Percentiles rank a stretch among this genome's conserved stretches.
These are phyloP conservation scores for Phoma herbarum DNA, from an alignment of 2,329 filamentous ascomycete species.

Conservation along the genomic window DNA sequence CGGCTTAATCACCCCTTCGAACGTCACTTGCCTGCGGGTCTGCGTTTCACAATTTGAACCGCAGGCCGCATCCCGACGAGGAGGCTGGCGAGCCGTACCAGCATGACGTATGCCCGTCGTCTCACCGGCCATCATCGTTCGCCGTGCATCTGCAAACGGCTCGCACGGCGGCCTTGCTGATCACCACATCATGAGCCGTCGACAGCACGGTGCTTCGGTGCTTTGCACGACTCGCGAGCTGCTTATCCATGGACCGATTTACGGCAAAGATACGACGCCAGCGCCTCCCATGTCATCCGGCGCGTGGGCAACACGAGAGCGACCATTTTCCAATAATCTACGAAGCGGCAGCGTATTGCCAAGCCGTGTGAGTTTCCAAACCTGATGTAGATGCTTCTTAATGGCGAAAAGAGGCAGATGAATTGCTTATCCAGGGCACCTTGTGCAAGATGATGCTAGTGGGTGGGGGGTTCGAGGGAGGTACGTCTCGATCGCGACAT, in stretches of 20 bases:
- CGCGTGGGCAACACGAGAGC: conserved; percentile 14
- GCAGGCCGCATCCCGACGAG: neutral
- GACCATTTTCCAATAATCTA: conserved; percentile 15
- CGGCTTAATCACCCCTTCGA: conserved; percentile 3
- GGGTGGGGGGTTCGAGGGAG: conserved; percentile 6
- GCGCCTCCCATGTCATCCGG: conserved; percentile 21
- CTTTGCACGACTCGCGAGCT: conserved; percentile 1
- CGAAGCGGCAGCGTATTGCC: conserved; percentile 16
- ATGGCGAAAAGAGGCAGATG: neutral
- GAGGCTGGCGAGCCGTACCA: conserved; percentile 18
- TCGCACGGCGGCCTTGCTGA: conserved; percentile 6
- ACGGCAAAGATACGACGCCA: conserved; percentile 6
- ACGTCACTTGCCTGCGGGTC: conserved; percentile 9
- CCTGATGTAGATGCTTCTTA: neutral
- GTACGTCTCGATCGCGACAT: conserved; percentile 6
- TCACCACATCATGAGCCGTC: conserved; percentile 6
- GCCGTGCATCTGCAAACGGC: conserved; percentile 13
- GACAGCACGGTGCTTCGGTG: conserved; percentile 1
- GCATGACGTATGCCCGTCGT: conserved; percentile 17
- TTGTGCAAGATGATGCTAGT: conserved; percentile 16
- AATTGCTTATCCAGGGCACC: conserved; percentile 9
- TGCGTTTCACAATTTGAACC: conserved; percentile 3
- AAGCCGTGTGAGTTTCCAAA: conserved; percentile 6
- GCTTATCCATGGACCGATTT: conserved; percentile 9
- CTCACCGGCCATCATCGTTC: neutral